phyloP scores from a whole-genome alignment of 1,284 basidiomycete genomes.

The Heimioporus punctisporus region DNA sequence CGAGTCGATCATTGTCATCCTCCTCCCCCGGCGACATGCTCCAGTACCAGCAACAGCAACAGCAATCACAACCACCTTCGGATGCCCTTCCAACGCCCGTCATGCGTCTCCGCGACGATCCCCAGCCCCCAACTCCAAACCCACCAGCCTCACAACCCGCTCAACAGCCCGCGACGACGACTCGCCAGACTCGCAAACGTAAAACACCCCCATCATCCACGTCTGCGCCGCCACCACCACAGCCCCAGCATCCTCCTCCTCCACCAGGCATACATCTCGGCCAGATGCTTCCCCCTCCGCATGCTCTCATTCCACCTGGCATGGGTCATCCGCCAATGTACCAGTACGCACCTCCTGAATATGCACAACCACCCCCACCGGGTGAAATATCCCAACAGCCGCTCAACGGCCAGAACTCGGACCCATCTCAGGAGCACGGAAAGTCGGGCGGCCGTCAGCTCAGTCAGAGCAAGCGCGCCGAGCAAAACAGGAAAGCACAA shows the following conservation, averaged over 20 bases:
- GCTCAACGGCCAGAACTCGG: slow-evolving; percentile 26
- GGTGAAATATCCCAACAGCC: slow-evolving; percentile 35
- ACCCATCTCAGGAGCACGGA: background rate
- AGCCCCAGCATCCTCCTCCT: slow-evolving; percentile 7
- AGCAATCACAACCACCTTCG: slow-evolving; percentile 36
- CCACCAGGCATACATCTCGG: slow-evolving; percentile 38
- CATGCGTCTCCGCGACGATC: slow-evolving; percentile 68
- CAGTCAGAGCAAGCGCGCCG: slow-evolving; percentile 80
- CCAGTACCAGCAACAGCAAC: slow-evolving; percentile 33
- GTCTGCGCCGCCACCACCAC: slow-evolving; percentile 18
- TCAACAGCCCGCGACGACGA: slow-evolving; percentile 34
- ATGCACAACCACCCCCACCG: slow-evolving; percentile 32
- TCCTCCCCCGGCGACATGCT: slow-evolving; percentile 32
- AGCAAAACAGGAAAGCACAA: slow-evolving; percentile 87
- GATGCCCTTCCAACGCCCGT: slow-evolving; percentile 44
- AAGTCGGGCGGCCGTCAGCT: slow-evolving; percentile 49
- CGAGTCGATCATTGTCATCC: slow-evolving; percentile 38
- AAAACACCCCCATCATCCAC: slow-evolving; percentile 44
- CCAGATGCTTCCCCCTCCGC: slow-evolving; percentile 52
- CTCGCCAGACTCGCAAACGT: slow-evolving; percentile 48
- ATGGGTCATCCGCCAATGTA: slow-evolving; percentile 34
- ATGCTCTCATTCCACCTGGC: slow-evolving; percentile 50
- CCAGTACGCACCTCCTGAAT: slow-evolving; percentile 38
- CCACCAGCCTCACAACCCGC: slow-evolving; percentile 18
- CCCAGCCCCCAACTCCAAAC: slow-evolving; percentile 17